phyloP scores from a whole-genome alignment of 2,329 filamentous ascomycete genomes.

The Sporothrix pallida region DNA sequence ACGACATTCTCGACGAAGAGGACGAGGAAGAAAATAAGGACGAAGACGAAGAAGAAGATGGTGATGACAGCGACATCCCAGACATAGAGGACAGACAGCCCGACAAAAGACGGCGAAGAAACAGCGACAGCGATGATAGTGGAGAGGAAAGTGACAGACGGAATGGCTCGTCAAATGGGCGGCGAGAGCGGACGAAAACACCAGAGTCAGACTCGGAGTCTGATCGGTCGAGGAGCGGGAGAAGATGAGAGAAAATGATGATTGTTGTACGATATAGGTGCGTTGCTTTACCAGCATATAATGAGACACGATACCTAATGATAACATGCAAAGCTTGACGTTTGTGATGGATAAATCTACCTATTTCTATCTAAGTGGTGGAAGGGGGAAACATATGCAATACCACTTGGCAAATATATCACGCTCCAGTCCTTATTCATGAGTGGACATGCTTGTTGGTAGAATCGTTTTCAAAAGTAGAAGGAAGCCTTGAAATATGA shows the following conservation, averaged over 20 bases:
- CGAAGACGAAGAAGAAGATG: background rate
- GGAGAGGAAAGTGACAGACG: background rate
- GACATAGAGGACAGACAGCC: conserved; percentile 12
- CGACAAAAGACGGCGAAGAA: background rate
- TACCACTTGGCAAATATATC: background rate
- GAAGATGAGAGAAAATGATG: background rate
- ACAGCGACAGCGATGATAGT: background rate
- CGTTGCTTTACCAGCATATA: background rate
- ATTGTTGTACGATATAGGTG: background rate
- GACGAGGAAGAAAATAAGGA: conserved; percentile 51
- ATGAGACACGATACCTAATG: conserved; percentile 20
- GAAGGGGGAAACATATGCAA: background rate
- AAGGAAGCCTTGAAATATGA: background rate
- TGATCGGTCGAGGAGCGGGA: background rate
- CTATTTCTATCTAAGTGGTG: background rate
- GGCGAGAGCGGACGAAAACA: conserved; percentile 11
- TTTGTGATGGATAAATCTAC: background rate
- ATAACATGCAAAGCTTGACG: too few species aligned
- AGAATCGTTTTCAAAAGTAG: background rate
- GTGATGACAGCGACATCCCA: background rate
- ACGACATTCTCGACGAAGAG: conserved; percentile 69
- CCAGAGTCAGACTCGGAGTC: conserved; percentile 23
- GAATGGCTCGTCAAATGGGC: conserved; percentile 4
- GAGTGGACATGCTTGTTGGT: too few species aligned
- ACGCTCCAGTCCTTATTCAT: too few species aligned